A percentile compares a stretch with the other conserved stretches of the same genome.
Conservation (phyloP, 2,329 filamentous ascomycete genomes). For the Aspergillus transmontanensis region DNA sequence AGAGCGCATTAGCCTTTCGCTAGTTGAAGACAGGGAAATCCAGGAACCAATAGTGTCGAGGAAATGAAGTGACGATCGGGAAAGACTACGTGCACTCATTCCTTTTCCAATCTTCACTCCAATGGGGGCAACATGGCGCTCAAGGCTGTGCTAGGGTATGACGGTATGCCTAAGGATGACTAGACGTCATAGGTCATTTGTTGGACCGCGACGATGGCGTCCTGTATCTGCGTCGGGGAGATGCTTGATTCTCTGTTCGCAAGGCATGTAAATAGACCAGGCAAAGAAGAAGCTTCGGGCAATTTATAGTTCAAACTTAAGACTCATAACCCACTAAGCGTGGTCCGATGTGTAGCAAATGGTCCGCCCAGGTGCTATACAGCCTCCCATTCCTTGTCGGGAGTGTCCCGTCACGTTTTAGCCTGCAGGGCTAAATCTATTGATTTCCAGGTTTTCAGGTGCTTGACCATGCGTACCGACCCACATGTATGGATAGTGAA, state of each 20-base stretch:
- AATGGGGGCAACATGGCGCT: background rate
- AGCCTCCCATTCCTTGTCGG: background rate
- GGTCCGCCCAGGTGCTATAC: background rate
- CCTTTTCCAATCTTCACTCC: background rate
- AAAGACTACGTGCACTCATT: background rate
- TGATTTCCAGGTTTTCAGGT: background rate
- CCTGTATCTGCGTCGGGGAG: background rate
- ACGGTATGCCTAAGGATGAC: background rate
- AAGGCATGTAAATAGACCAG: background rate
- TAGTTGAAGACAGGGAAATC: background rate
- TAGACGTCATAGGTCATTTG: background rate
- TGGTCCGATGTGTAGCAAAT: background rate
- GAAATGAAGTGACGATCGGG: background rate
- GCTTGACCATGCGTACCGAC: background rate
- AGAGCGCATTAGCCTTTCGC: background rate
- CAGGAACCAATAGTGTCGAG: background rate
- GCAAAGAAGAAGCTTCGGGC: background rate
- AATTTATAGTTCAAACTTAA: background rate
- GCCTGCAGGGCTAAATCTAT: background rate
- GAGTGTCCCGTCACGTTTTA: background rate
- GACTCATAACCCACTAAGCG: background rate
- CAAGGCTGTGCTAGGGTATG: background rate
- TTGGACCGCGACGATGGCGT: background rate
- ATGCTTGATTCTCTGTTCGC: background rate
- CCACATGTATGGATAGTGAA: background rate